Evolutionary conservation across 352 stramenopile species (phyloP).

Genomic region (Phytophthora constricta): DNA sequence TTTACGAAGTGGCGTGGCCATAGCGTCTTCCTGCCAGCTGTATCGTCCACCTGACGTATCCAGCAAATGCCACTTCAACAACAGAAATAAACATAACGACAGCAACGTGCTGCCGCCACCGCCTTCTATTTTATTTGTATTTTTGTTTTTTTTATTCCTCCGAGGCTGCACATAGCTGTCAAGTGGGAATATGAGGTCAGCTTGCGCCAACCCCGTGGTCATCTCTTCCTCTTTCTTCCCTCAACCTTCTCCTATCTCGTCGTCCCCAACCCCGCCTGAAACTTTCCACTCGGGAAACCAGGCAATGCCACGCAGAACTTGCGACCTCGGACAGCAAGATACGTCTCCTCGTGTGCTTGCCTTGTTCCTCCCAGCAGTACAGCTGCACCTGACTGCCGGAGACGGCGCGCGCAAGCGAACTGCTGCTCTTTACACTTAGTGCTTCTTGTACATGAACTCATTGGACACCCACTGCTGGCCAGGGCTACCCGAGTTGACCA

Average conservation of each 20-base stretch:
- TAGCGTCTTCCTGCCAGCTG: too few species aligned
- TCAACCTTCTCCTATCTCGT: too few species aligned
- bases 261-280: too few species aligned
- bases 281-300: not conserved
- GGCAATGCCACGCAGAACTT: too few species aligned
- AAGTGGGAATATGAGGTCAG: not conserved
- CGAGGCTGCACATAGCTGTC: not conserved
- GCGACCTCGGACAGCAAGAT: too few species aligned
- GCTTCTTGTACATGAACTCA: slow-evolving; percentile 86
- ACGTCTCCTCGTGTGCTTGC: too few species aligned
- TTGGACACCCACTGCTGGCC: slow-evolving; percentile 53
- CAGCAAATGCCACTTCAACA: not conserved
- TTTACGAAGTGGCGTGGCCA: not conserved
- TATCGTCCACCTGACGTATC: too few species aligned
- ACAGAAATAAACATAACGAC: not conserved
- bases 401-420: not conserved
- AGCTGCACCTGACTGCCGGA: too few species aligned
- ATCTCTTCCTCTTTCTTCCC: not conserved
- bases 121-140: not conserved
- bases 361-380: too few species aligned
- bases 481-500: slow-evolving; percentile 70
- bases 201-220: not conserved
- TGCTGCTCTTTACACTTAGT: slow-evolving; percentile 55
- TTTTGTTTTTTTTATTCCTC: not conserved
- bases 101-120: not conserved